Conservation (phyloP, 2,329 filamentous ascomycete genomes). For the Pyricularia pennisetigena region DNA sequence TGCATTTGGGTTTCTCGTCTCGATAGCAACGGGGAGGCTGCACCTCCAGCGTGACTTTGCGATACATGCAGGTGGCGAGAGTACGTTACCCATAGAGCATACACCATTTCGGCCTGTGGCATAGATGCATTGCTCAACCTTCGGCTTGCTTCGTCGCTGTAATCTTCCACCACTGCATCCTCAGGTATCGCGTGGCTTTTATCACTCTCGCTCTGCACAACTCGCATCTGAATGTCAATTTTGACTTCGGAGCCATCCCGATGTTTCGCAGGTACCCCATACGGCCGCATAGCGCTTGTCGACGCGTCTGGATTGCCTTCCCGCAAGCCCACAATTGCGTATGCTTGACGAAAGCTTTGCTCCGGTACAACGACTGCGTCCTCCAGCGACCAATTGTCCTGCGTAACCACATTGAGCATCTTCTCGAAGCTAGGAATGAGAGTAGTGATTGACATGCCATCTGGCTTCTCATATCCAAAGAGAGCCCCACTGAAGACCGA, state of each 20-base stretch:
- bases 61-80: slow-evolving; percentile 82
- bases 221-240: slow-evolving; percentile 92
- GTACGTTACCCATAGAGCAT: slow-evolving; percentile 95
- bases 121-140: slow-evolving; percentile 7
- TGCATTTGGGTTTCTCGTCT: slow-evolving; percentile 62
- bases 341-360: slow-evolving; percentile 85
- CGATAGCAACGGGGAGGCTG: slow-evolving; percentile 53
- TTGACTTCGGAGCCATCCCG: slow-evolving; percentile 86
- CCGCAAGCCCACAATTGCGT: slow-evolving; percentile 72
- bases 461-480: slow-evolving; percentile 78
- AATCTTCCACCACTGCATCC: slow-evolving; percentile 53
- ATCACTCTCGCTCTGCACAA: slow-evolving; percentile 71
- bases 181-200: slow-evolving; percentile 52
- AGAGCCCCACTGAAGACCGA: slow-evolving; percentile 87
- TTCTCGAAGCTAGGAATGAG: slow-evolving; percentile 83
- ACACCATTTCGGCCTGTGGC: slow-evolving; percentile 66
- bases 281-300: slow-evolving; percentile 70
- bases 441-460: slow-evolving; percentile 69
- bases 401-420: slow-evolving; percentile 68
- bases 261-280: slow-evolving; percentile 76
- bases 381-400: slow-evolving; percentile 71
- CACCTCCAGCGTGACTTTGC: slow-evolving; percentile 30
- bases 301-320: slow-evolving; percentile 74
- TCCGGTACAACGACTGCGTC: slow-evolving; percentile 97
- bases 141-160: slow-evolving; percentile 30